Conservation (phyloP, 2,329 filamentous ascomycete species). For the Neopestalotiopsis clavispora region DNA sequence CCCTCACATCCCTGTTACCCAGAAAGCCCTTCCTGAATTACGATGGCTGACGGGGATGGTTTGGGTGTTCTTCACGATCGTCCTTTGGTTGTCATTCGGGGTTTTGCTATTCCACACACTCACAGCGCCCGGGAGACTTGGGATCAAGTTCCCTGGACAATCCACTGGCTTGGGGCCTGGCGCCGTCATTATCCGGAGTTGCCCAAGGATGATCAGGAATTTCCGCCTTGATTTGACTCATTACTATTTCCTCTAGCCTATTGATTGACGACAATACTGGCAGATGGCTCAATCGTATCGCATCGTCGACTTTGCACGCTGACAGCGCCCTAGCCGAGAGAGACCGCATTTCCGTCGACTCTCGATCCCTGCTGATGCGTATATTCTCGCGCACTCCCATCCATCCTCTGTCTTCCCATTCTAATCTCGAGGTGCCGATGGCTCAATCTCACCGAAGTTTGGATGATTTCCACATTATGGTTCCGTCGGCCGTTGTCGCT, state of each 20-base stretch:
- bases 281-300: background rate
- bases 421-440: background rate
- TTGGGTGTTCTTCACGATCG: background rate
- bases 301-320: background rate
- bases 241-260: background rate
- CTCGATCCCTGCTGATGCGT: slow-evolving; percentile 13
- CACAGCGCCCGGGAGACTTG: background rate
- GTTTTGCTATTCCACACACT: background rate
- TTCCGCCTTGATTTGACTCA: slow-evolving; percentile 19
- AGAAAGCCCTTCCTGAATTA: background rate
- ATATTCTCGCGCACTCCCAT: slow-evolving; percentile 12
- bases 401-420: slow-evolving; percentile 13
- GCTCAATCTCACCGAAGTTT: background rate
- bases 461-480: background rate
- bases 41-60: background rate
- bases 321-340: slow-evolving; percentile 1
- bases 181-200: background rate
- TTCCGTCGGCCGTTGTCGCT: background rate
- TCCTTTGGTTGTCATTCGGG: background rate
- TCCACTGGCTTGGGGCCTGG: background rate
- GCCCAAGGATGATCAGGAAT: slow-evolving; percentile 1
- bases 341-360: slow-evolving; percentile 15
- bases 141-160: background rate
- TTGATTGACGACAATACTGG: too few relatives aligned
- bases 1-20: slow-evolving; percentile 8